Evolutionary conservation across 768 basidiomycete species (phyloP), one percentile per base, ranked within the genome.

Genomic region (Boletus rex-veris): DNA sequence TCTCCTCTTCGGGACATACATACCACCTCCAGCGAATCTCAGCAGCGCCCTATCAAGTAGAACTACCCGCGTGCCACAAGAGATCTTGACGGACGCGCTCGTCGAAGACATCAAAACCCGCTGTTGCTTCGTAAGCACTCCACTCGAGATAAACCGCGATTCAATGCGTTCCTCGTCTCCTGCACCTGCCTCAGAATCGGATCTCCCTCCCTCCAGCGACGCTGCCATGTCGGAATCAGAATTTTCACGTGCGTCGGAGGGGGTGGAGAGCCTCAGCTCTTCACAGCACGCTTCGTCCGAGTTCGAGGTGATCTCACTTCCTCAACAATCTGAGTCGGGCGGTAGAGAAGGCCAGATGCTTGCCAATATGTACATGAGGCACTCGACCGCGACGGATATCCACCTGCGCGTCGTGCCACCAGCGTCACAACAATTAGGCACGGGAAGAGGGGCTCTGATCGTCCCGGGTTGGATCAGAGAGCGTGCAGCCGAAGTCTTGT

Each of bases 391-490:
- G 7, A 88, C 86, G 5, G 82, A 90, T 57, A 71, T 93, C 40
- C 79, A 77, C 6, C 79, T 92, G 71, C 79, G 77, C 3, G 88
- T 92, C 19, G 71, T 76, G 15, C 88, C 89, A 28, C 87, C 90
- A 7, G 65, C 72, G 3, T 74, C 80, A 12, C 86, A 88, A 62
- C 85, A 84, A 60, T 73, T 76, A 12, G 86, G 88, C 1, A 86
- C 87, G 1, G 90, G 90, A 3, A 74, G 79, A 8, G 92, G 90
- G 0, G 92, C 86, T 0, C 69, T 97, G 43, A 76, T 90, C 42
- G 82, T 98, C 41, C 96, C 96, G 2, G 96, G 96, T 3, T 99
- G 97, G 97, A 79, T 99, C 38, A 74, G 96, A 40, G 96, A 98
- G 67, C 79, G 95, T 14, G 88, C 88, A 1, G 85, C 94, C 1